Conservation (phyloP, 352 stramenopile genomes). For the Phytophthora fragariae region DNA sequence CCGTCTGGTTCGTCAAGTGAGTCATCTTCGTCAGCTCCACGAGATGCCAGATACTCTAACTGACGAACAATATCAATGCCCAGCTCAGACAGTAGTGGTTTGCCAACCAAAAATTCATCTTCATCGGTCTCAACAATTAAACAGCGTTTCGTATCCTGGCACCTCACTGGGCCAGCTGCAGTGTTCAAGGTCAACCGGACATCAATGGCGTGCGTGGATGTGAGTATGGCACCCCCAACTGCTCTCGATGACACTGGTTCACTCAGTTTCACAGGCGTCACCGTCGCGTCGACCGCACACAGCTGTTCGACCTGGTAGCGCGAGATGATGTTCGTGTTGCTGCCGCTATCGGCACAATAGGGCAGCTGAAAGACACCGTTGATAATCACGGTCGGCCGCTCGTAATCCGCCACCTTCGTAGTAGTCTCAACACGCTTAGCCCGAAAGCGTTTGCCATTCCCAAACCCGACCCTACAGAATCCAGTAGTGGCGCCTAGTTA, state of each 20-base stretch:
- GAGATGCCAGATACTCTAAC: slow-evolving; percentile 7
- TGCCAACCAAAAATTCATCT: slow-evolving; percentile 15
- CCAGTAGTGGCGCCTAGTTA: too few species aligned
- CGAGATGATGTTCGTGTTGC: slow-evolving; percentile 20
- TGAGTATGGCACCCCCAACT: too few species aligned
- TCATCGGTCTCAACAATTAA: slow-evolving; percentile 13
- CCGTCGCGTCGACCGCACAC: too few species aligned
- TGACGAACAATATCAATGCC: slow-evolving; percentile 13
- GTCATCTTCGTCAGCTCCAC: not conserved
- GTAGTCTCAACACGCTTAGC: not conserved
- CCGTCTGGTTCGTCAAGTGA: slow-evolving; percentile 1
- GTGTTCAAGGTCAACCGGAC: slow-evolving; percentile 13
- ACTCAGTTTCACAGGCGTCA: not conserved
- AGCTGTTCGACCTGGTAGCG: slow-evolving; percentile 9
- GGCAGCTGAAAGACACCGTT: slow-evolving; percentile 6
- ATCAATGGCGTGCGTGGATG: slow-evolving; percentile 13
- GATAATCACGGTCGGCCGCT: not conserved
- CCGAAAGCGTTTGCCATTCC: not conserved
- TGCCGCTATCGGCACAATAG: slow-evolving; percentile 29
- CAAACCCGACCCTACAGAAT: too few species aligned
- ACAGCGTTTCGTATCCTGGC: slow-evolving; percentile 7
- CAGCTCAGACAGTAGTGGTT: slow-evolving; percentile 1
- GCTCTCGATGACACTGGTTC: not conserved
- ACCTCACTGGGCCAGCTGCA: slow-evolving; percentile 16
- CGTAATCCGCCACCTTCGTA: slow-evolving; percentile 1